Base-by-base conservation (phyloP, 2,329 filamentous ascomycete genomes). In the Alternaria alternata region DNA sequence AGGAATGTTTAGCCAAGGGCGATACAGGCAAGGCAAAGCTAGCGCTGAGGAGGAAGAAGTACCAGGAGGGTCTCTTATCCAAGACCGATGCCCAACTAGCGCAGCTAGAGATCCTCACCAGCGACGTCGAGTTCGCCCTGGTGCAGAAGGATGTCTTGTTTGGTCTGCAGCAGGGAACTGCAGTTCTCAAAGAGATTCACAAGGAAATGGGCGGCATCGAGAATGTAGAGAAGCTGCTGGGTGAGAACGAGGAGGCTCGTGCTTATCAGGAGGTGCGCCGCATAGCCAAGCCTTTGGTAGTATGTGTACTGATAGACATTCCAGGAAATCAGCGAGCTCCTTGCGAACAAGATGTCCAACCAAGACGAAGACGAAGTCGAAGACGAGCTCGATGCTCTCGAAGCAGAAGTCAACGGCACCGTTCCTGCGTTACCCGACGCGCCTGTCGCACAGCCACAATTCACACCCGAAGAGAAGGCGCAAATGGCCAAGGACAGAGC, bases 321-420 rank as follows among this genome's bases (percentile, higher is more conserved):
- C 67, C 72, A 96, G 91, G 94, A 99, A 83, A 87, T 99, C 70
- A 95, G 90, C 80, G 92, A 96, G 51, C 91, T 97, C 86, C 87
- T 99, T 3, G 91, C 90, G 34, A 91, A 91, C 12, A 88, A 90
- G 70, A 94, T 99, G 82, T 92, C 93, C 14, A 95, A 93, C 74
- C 91, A 96, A 72, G 95, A 99, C 79, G 95, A 99, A 79, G 94
- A 98, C 74, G 95, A 97, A 74, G 95, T 99, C 34, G 95, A 99
- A 77, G 94, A 97, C 74, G 95, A 99, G 81, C 83, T 99, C 53
- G 92, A 91, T 56, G 90, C 89, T 1, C 84, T 99, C 66, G 91
- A 94, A 78, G 84, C 83, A 41, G 88, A 94, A 73, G 77, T 88
- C 54, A 78, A 76, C 41, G 80, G 78, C 34, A 70, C 73, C 22